Evolutionary conservation across 2,329 filamentous ascomycete species (phyloP), one percentile per base, ranked within the genome.

Genomic region (Chaetomium sp.): DNA sequence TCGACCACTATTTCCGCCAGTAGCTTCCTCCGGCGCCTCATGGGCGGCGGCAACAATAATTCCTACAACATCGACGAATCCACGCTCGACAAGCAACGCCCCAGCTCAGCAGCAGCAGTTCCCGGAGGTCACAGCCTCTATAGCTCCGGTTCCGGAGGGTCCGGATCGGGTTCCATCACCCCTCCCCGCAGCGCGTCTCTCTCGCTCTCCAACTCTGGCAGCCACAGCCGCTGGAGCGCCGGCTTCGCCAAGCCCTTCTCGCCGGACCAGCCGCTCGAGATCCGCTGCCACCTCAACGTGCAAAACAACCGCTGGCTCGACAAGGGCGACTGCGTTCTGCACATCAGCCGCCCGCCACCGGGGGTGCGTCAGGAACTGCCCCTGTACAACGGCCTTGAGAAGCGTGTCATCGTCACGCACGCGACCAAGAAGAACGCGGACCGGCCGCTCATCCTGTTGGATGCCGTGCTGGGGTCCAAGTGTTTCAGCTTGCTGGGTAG

Each of bases 261-360:
- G 8, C 70, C 70, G 0, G 71, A 71, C 27, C 63, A 65, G 33
- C 68, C 71, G 8, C 65, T 72, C 50, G 67, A 70, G 27, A 91
- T 97, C 70, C 85, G 93, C 42, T 85, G 98, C 13, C 97, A 98
- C 75, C 82, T 91, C 57, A 88, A 94, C 57, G 89, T 93, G 65
- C 82, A 85, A 1, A 82, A 86, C 13, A 87, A 87, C 57, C 94
- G 94, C 75, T 99, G 95, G 95, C 88, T 92, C 67, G 93, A 98
- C 74, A 88, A 93, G 80, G 94, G 95, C 69, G 88, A 91, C 70
- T 96, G 93, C 66, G 83, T 87, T 45, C 80, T 99, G 65, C 92
- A 90, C 19, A 92, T 99, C 72, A 87, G 93, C 74, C 86, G 87
- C 21, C 90, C 92, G n/a, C 89, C 82, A 59, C 85, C 78, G 42